Evolutionary conservation across 2,329 filamentous ascomycete genomes (phyloP).

Genomic region (Proliferodiscus dingleyae): DNA sequence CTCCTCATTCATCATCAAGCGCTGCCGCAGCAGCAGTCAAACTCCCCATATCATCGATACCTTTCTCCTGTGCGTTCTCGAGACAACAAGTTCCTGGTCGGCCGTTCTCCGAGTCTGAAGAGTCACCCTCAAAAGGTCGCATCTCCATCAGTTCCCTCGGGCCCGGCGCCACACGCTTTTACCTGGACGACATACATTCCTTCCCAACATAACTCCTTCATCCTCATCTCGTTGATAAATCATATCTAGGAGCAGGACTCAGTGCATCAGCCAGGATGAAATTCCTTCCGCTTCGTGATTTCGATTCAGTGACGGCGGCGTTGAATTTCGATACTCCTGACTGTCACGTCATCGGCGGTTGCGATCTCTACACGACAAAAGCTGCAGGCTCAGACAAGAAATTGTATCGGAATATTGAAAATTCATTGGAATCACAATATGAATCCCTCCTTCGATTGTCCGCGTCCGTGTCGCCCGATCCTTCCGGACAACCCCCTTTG

Average conservation of each 20-base stretch:
- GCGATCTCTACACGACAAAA: conserved; percentile 96
- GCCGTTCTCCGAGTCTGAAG: conserved; percentile 33
- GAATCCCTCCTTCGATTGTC: conserved; percentile 81
- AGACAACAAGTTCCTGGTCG: conserved; percentile 31
- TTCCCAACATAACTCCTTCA: conserved; percentile 10
- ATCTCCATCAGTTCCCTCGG: conserved; percentile 30
- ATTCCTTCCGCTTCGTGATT: conserved; percentile 88
- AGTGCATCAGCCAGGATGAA: conserved; percentile 38
- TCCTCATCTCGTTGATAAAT: conserved; percentile 23
- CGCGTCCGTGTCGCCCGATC: conserved; percentile 73
- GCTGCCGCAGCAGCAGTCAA: conserved; percentile 19
- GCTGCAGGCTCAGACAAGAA: conserved; percentile 95
- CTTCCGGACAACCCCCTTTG: conserved; percentile 59
- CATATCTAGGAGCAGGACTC: conserved; percentile 23
- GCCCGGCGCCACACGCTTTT: conserved; percentile 29
- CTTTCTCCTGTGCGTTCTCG: conserved; percentile 13
- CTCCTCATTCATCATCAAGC: conserved; percentile 8
- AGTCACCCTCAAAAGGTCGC: conserved; percentile 26
- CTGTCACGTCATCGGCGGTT: conserved; percentile 85
- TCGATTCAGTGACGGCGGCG: conserved; percentile 85
- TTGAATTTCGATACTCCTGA: conserved; percentile 95
- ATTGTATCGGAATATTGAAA: conserved; percentile 91
- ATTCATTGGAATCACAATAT: conserved; percentile 86
- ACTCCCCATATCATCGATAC: conserved; percentile 8
- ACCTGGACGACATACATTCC: conserved; percentile 23